Evolutionary conservation across 148 eudicot genomes (phyloP), one percentile per base, ranked within the genome.

Genomic region (Amaranthus cruentus): DNA sequence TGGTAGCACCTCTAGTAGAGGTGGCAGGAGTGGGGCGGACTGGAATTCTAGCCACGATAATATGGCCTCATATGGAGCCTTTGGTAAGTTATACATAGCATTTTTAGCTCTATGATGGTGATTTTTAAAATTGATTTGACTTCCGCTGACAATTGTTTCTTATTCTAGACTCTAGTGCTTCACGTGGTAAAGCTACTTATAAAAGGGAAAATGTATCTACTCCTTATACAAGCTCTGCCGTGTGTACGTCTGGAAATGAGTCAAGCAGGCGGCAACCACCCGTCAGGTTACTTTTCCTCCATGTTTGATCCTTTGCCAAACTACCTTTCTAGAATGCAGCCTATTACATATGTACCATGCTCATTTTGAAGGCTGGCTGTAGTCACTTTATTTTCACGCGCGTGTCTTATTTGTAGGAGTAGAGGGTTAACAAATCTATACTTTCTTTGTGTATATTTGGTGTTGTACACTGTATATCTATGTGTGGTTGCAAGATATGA

Each of bases 191-290:
- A 72, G 67, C 91, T 76, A 71, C 89, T 55, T 87, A 84, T 81
- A 87, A 88, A 85, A 95, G 87, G 81, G 97, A 95, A 64, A 90
- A 83, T 81, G 98, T 84, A 63, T 74, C 85, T 6, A 78, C 79
- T 75, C 48, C 76, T 50, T 79, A 81, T 70, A 28, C 82, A 69
- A 78, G 78, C 64, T 76, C 87, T 46, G 68, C 85, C 15, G 38
- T 81, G 64, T 81, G 83, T 70, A 18, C 81, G 74, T 69, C 78
- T 55, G 89, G 87, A 73, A 78, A 62, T 83, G 81, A 68, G 72
- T 77, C 71, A 50, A 79, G 73, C 78, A 81, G 72, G 76, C 80
- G 75, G 76, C 81, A 84, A 74, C 76, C 82, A n/a, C 65, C 81
- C 68, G 49, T 73, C 78, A 88, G 92, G 98, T 87, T 75, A 51